phyloP scores from a whole-genome alignment of 1,284 basidiomycete species.

The Cryptococcus depauperatus region DNA sequence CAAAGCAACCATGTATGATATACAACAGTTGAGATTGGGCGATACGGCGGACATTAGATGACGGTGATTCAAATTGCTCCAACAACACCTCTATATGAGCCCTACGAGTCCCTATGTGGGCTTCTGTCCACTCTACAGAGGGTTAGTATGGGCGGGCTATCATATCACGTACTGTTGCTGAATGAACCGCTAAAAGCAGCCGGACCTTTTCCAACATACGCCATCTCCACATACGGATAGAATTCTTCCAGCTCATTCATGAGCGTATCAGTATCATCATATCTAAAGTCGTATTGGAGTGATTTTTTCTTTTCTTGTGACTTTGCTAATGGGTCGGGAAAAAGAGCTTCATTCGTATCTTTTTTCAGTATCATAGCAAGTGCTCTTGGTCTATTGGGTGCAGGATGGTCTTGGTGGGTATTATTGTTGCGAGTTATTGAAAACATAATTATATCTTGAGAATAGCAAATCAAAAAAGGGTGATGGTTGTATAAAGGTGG shows the following conservation, averaged over 20 bases:
- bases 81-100: conserved; percentile 69
- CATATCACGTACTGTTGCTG: conserved; percentile 54
- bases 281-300: conserved; percentile 80
- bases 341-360: conserved; percentile 10
- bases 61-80: conserved; percentile 74
- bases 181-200: conserved; percentile 81
- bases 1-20: conserved; percentile 86
- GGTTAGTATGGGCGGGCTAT: too few species aligned
- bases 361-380: conserved; percentile 13
- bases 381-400: conserved; percentile 23
- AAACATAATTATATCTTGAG: too few species aligned
- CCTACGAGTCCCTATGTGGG: conserved; percentile 52
- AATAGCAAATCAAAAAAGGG: too few species aligned
- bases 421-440: not conserved
- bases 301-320: conserved; percentile 37
- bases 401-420: too few species aligned
- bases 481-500: not conserved
- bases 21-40: conserved; percentile 83
- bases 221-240: conserved; percentile 94
- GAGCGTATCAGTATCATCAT: conserved; percentile 90
- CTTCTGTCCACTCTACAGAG: conserved; percentile 66
- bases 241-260: conserved; percentile 97
- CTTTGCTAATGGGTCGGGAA: conserved; percentile 18
- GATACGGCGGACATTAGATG: conserved; percentile 71
- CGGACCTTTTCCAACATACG: conserved; percentile 78